Percentiles rank a stretch among this genome's conserved stretches.
Evolutionary conservation across 495 filamentous ascomycete species (phyloP).

Genomic region (Apiosordaria backusii): DNA sequence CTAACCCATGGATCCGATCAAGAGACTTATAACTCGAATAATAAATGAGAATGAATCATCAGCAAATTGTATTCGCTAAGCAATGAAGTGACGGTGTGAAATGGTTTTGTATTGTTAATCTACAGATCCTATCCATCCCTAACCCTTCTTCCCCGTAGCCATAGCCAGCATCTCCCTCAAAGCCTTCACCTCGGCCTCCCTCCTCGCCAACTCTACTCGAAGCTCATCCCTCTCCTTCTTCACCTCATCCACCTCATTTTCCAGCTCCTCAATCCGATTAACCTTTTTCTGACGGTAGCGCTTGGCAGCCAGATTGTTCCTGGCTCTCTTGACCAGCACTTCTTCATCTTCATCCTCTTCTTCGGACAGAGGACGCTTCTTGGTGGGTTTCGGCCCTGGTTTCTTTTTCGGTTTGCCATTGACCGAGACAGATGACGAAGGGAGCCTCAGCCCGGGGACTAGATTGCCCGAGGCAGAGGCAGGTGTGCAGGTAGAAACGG

Average conservation of each 20-base stretch:
- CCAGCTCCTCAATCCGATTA: slow-evolving; percentile 61
- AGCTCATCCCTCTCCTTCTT: slow-evolving; percentile 62
- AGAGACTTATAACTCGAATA: too few species aligned
- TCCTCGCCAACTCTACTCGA: slow-evolving; percentile 57
- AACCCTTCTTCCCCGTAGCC: slow-evolving; percentile 9
- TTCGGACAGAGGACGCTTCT: not conserved
- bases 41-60: too few species aligned
- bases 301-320: slow-evolving; percentile 67
- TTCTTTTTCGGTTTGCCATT: slow-evolving; percentile 10
- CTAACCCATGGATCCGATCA: too few species aligned
- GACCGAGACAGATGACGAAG: not conserved
- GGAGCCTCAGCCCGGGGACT: slow-evolving; percentile 17
- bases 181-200: slow-evolving; percentile 57
- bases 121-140: not conserved
- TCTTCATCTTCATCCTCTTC: slow-evolving; percentile 20
- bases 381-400: slow-evolving; percentile 8
- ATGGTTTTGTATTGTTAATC: not conserved
- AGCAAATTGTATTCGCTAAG: not conserved
- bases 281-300: slow-evolving; percentile 69
- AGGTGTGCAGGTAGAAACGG: slow-evolving; percentile 3
- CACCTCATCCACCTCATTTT: slow-evolving; percentile 56
- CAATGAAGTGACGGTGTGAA: not conserved
- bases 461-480: not conserved
- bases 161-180: slow-evolving; percentile 44
- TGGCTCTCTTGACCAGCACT: slow-evolving; percentile 51